Evolutionary conservation across 2,329 filamentous ascomycete species (phyloP).

Genomic region (Talaromyces sp.): DNA sequence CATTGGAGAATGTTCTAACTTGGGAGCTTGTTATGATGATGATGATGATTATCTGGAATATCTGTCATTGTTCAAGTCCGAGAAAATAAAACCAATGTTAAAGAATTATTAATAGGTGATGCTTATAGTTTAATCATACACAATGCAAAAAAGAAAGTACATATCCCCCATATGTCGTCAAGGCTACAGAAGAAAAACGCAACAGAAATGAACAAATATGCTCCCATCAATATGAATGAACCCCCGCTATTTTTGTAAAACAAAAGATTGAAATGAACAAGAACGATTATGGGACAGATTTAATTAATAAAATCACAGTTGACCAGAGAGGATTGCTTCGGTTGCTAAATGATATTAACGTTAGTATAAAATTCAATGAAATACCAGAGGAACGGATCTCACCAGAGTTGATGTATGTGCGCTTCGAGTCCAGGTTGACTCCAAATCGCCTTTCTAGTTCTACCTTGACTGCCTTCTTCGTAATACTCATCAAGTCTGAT

Average conservation of each 20-base stretch:
- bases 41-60: too few species aligned
- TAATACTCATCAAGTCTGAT: slow-evolving; percentile 94
- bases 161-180: background rate
- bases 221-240: background rate
- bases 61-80: background rate
- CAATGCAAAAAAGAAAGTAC: background rate
- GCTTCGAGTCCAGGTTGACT: slow-evolving; percentile 77
- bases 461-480: slow-evolving; percentile 95
- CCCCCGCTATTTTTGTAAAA: slow-evolving; percentile 3
- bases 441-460: slow-evolving; percentile 90
- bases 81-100: background rate
- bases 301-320: slow-evolving; percentile 48
- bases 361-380: slow-evolving; percentile 20
- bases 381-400: slow-evolving; percentile 39
- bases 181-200: background rate
- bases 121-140: background rate
- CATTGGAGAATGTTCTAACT: too few species aligned
- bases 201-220: background rate
- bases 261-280: background rate
- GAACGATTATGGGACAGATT: background rate
- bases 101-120: background rate
- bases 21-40: too few species aligned
- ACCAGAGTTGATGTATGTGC: slow-evolving; percentile 92
- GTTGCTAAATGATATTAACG: slow-evolving; percentile 52
- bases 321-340: slow-evolving; percentile 72